Evolutionary conservation across 176 grass and related monocot genomes (phyloP).

Genomic region (Oropetium thomaeum): DNA sequence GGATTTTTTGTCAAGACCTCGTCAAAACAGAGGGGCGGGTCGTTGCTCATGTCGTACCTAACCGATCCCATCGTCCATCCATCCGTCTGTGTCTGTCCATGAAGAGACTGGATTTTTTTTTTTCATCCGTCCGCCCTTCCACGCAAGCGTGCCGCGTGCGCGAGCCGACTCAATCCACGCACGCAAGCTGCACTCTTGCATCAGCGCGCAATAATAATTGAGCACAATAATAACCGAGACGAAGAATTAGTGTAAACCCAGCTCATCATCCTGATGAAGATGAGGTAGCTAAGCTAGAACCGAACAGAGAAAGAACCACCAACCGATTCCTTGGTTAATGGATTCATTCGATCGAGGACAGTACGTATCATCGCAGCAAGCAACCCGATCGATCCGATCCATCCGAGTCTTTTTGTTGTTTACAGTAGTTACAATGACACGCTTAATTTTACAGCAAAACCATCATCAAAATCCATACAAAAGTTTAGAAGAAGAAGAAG

Average conservation of each 20-base stretch:
- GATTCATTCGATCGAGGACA: neutral
- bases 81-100: neutral
- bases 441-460: neutral
- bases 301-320: neutral
- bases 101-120: neutral
- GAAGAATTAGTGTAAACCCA: neutral
- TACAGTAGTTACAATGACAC: neutral
- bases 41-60: neutral
- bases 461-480: neutral
- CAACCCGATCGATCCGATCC: neutral
- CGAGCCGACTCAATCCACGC: constrained; percentile 6
- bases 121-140: neutral
- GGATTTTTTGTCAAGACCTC: neutral
- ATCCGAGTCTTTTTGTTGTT: neutral
- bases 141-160: no score
- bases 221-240: neutral
- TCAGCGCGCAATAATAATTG: constrained; percentile 25
- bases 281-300: neutral
- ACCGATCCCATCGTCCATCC: neutral
- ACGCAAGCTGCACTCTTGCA: constrained; percentile 24
- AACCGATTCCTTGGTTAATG: neutral
- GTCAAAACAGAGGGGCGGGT: neutral
- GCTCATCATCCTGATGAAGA: neutral
- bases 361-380: neutral
- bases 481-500: neutral